Percentiles rank a stretch among this genome's conserved stretches.
Evolutionary conservation across 371 early-diverging fungal genomes (phyloP).

Genomic region (Syncephalastrum racemosum): DNA sequence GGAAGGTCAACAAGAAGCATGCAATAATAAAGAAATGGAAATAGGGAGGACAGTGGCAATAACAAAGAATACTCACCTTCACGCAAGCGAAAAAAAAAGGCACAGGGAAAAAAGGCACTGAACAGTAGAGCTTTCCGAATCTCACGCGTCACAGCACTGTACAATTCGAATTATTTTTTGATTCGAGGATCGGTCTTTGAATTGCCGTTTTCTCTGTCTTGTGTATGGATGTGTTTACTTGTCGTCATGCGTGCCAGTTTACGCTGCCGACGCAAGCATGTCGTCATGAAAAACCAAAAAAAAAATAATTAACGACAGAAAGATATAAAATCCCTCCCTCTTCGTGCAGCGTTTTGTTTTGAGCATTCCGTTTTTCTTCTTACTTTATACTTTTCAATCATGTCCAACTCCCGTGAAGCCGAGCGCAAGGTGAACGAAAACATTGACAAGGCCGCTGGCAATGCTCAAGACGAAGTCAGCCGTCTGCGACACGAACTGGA

Average conservation of each 20-base stretch:
- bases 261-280: neutral
- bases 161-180: too few species aligned
- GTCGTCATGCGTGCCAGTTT: neutral
- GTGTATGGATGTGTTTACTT: constrained; percentile 10
- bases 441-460: constrained; percentile 27
- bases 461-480: constrained; percentile 36
- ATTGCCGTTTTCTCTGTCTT: constrained; percentile 5
- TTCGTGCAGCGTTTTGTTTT: too few species aligned
- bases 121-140: too few species aligned
- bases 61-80: too few species aligned
- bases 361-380: neutral
- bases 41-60: too few species aligned
- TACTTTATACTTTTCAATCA: neutral
- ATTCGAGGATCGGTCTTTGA: neutral
- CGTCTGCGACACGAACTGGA: constrained; percentile 38
- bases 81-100: too few species aligned
- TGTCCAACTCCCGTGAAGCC: constrained; percentile 3
- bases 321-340: too few species aligned
- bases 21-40: too few species aligned
- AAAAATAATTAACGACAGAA: too few species aligned
- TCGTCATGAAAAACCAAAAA: neutral
- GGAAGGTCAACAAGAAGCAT: too few species aligned
- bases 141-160: too few species aligned
- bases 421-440: constrained; percentile 18
- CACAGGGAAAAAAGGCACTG: too few species aligned